Evolutionary conservation across 371 early-diverging fungal species (phyloP).

Genomic region (Phascolomyces articulosus): DNA sequence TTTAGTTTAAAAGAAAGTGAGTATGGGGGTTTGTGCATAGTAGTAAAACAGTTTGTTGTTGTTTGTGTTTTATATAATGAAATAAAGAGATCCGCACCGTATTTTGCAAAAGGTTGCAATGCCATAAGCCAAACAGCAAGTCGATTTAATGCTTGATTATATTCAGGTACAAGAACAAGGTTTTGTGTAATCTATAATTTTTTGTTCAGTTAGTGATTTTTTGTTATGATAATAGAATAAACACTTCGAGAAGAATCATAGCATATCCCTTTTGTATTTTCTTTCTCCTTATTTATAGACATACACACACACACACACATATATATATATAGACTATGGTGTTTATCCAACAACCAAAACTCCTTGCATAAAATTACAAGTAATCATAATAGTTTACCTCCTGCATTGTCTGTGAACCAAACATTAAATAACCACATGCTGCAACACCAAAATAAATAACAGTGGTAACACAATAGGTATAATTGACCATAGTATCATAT

Average conservation of each 20-base stretch:
- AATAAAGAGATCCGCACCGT: constrained; percentile 18
- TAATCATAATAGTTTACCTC: too few species aligned
- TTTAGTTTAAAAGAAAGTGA: too few species aligned
- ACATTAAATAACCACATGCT: constrained; percentile 78
- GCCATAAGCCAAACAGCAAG: constrained; percentile 66
- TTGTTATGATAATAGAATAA: constrained; percentile 27
- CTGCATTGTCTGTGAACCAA: constrained; percentile 67
- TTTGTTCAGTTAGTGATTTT: not conserved
- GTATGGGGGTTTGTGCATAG: too few species aligned
- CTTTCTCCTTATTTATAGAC: not conserved
- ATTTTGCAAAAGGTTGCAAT: constrained; percentile 74
- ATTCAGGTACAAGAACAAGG: constrained; percentile 61
- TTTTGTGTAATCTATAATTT: constrained; percentile 68
- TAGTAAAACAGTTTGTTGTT: not conserved
- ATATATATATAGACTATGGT: too few species aligned
- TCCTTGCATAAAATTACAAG: too few species aligned
- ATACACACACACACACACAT: too few species aligned
- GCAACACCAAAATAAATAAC: constrained; percentile 41
- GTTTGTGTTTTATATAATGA: not conserved
- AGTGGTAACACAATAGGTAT: constrained; percentile 37
- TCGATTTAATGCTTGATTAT: constrained; percentile 54
- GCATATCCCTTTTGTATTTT: not conserved
- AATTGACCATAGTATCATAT: constrained; percentile 45
- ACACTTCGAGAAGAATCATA: too few species aligned
- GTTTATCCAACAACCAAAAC: too few species aligned